Conservation (phyloP, 495 filamentous ascomycete genomes). For the Xylaria cubensis region DNA sequence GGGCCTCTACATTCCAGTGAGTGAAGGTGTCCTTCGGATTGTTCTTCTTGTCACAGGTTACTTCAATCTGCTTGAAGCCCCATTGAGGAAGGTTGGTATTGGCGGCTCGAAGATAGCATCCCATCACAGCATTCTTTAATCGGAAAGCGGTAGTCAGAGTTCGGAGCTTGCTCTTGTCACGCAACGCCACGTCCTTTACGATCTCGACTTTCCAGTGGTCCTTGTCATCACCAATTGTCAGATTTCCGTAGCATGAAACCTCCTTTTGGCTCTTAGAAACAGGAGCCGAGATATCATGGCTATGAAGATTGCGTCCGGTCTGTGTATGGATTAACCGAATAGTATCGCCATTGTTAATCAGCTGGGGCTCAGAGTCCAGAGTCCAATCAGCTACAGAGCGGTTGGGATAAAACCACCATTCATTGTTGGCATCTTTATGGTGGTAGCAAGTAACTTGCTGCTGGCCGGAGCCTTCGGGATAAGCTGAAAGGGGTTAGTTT, state of each 20-base stretch:
- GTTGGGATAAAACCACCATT: conserved; percentile 99
- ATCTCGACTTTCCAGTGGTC: conserved; percentile 98
- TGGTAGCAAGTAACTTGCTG: conserved; percentile 99
- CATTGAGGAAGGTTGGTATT: conserved; percentile 97
- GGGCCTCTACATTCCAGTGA: conserved; percentile 98
- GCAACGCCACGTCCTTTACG: conserved; percentile 83
- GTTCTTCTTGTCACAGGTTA: conserved; percentile 92
- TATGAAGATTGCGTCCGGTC: conserved; percentile 96
- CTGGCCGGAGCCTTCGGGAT: conserved; percentile 90
- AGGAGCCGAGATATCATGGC: conserved; percentile 86
- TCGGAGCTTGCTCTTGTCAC: conserved; percentile 83
- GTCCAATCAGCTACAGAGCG: conserved; percentile 76
- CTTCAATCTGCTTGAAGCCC: conserved; percentile 99
- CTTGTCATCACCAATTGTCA: conserved; percentile 96
- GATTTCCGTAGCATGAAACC: conserved; percentile 94
- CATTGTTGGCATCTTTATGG: conserved; percentile 99
- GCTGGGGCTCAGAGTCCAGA: conserved; percentile 65
- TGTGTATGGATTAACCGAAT: conserved; percentile 93
- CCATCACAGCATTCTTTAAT: conserved; percentile 79
- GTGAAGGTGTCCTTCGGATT: conserved; percentile 92
- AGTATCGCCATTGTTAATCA: conserved; percentile 76
- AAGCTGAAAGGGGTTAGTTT: conserved; percentile 57
- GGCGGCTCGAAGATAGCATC: conserved; percentile 93
- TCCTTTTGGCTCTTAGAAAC: conserved; percentile 88
- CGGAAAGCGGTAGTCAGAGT: conserved; percentile 95